Evolutionary conservation across 495 filamentous ascomycete species (phyloP).

Genomic region (Tetracladium marchalianum): DNA sequence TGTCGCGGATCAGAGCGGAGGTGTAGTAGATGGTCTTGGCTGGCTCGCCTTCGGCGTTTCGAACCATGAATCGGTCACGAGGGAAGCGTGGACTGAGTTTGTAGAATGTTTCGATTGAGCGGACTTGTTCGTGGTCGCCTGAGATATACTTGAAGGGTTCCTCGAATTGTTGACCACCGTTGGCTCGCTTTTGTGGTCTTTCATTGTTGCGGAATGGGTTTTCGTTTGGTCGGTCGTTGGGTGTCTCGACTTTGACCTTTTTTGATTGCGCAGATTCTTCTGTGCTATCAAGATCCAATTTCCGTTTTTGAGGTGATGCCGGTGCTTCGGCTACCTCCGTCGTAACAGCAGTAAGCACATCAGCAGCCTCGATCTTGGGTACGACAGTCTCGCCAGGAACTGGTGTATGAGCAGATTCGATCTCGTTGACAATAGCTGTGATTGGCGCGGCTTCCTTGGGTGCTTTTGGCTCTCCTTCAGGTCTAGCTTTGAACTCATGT

Average conservation of each 20-base stretch:
- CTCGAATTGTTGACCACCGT: constrained; percentile 47
- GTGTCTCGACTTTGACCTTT: constrained; percentile 26
- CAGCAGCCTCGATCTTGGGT: constrained; percentile 39
- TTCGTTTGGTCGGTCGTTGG: neutral
- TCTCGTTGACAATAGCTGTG: constrained; percentile 40
- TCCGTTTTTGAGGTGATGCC: constrained; percentile 12
- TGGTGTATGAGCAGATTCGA: constrained; percentile 30
- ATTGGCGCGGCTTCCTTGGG: constrained; percentile 15
- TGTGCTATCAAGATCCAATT: constrained; percentile 12
- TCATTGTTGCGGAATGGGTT: constrained; percentile 21
- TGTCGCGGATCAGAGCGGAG: constrained; percentile 69
- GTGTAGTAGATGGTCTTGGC: constrained; percentile 94
- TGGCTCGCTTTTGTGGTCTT: constrained; percentile 26
- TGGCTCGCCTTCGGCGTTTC: constrained; percentile 74
- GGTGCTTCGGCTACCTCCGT: constrained; percentile 23
- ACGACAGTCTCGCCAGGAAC: constrained; percentile 8
- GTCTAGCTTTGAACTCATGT: constrained; percentile 74
- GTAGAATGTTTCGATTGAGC: constrained; percentile 72
- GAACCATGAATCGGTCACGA: constrained; percentile 84
- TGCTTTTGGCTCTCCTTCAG: constrained; percentile 56
- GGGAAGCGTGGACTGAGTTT: constrained; percentile 74
- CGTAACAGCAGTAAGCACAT: constrained; percentile 31
- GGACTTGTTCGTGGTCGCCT: constrained; percentile 60
- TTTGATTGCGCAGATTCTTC: constrained; percentile 23
- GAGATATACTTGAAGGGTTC: constrained; percentile 88